A percentile compares a stretch with the other conserved stretches of the same genome.
phyloP scores from a whole-genome alignment of 2,329 filamentous ascomycete species.

The Fusarium redolens region DNA sequence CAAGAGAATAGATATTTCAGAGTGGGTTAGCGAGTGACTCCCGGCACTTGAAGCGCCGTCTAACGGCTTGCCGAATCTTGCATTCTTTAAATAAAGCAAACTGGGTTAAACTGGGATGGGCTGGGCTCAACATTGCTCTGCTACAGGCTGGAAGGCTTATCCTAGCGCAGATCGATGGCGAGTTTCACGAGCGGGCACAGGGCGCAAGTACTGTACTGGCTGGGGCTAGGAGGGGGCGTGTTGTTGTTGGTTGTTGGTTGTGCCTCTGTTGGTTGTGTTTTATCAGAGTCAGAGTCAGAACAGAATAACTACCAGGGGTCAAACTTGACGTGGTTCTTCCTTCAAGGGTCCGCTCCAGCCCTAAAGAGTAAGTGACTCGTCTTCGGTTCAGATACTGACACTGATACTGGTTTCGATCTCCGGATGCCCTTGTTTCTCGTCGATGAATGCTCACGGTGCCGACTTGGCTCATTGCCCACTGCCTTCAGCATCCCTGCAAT shows the following conservation, averaged over 20 bases:
- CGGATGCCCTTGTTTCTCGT: neutral
- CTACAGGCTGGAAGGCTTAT: conserved; percentile 28
- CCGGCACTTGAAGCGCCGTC: conserved; percentile 26
- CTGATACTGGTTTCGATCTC: neutral
- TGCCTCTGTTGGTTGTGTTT: conserved; percentile 14
- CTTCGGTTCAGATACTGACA: neutral
- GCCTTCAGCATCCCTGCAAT: conserved; percentile 1
- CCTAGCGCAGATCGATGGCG: conserved; percentile 34
- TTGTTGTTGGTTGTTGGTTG: conserved; percentile 2
- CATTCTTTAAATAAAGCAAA: conserved; percentile 17
- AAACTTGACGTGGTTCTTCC: neutral
- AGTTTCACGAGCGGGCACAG: conserved; percentile 29
- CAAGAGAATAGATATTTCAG: conserved; percentile 5
- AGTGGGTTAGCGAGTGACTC: conserved; percentile 10
- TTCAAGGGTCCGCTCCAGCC: neutral
- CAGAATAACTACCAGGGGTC: neutral
- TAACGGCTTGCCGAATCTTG: conserved; percentile 30
- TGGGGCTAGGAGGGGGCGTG: conserved; percentile 9
- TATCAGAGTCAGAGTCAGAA: neutral
- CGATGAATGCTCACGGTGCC: neutral
- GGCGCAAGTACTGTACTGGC: neutral
- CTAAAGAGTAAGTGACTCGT: conserved; percentile 11
- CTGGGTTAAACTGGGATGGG: neutral
- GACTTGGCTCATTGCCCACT: neutral
- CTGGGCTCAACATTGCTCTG: neutral